phyloP scores from a whole-genome alignment of 2,329 filamentous ascomycete species.

The Ophiostoma angusticollis region DNA sequence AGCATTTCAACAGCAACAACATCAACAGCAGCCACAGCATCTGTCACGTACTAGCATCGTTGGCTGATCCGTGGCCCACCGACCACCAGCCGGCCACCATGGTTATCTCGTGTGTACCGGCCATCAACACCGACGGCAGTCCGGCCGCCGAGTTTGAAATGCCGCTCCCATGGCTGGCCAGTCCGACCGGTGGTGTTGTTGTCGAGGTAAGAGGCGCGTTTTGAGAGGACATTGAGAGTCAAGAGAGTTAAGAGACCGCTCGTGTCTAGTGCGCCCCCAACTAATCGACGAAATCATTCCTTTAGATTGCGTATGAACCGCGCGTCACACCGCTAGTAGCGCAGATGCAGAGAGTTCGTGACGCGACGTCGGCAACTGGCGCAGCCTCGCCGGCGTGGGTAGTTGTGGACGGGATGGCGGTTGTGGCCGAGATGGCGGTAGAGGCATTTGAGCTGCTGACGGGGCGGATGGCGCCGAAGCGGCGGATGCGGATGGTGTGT shows the following conservation, averaged over 20 bases:
- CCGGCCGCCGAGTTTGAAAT: constrained; percentile 57
- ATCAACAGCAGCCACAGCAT: constrained; percentile 16
- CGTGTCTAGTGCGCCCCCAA: too few species aligned
- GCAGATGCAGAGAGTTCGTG: constrained; percentile 43
- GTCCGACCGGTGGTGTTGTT: constrained; percentile 59
- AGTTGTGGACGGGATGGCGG: constrained; percentile 57
- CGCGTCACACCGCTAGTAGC: constrained; percentile 54
- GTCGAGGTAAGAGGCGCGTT: too few species aligned
- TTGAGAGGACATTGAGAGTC: too few species aligned
- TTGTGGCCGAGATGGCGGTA: constrained; percentile 61
- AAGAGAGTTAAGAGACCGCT: too few species aligned
- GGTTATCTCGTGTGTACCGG: constrained; percentile 59
- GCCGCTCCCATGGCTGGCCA: constrained; percentile 55
- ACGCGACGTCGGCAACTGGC: too few species aligned
- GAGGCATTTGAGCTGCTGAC: constrained; percentile 68
- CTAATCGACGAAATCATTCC: too few species aligned
- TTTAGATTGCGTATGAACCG: constrained; percentile 53
- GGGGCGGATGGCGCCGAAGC: constrained; percentile 54
- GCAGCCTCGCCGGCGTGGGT: constrained; percentile 57
- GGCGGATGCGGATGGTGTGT: constrained; percentile 51
- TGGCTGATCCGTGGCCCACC: constrained; percentile 50
- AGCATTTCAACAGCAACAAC: constrained; percentile 44
- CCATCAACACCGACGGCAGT: constrained; percentile 45
- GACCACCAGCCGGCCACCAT: constrained; percentile 53
- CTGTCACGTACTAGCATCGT: constrained; percentile 43